Base-by-base conservation (phyloP, 768 basidiomycete species). In the Tulasnella sp. region DNA sequence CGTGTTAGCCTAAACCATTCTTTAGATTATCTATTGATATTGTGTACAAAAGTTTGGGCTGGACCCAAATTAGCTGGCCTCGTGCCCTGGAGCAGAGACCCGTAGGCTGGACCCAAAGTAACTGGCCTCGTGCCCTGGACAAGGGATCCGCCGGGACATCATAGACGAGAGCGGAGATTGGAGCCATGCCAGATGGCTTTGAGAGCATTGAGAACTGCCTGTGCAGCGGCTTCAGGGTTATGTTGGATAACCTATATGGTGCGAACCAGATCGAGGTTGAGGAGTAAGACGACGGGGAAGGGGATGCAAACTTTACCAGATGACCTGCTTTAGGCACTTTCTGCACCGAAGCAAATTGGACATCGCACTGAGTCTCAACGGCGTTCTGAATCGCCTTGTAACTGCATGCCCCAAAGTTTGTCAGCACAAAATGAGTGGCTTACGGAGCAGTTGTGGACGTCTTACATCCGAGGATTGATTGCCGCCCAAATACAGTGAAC, bases 1-100 rank as follows among this genome's bases (percentile, higher is more conserved):
- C 70, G 91, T 94, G 40, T 83, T 83, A 68, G 78, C 81, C 29
- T 84, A 76, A 82, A 70, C n/a, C 5, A 54, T 54, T 49, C 22
- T 34, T n/a, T 25, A 34, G 58, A 4, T 14, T 19, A n/a, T 11
- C 19, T 49, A 49, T 49, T n/a, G 49, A n/a, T 49, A n/a, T 22
- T 49, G 11, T 7, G 22, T 22, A n/a, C 19, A n/a, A 49, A 22
- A n/a, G 49, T 6, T n/a, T 22, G 11, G 49, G 49, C 19, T n/a
- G 4, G 22, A 8, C 49, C 11, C 49, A n/a, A 49, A n/a, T n/a
- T n/a, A n/a, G n/a, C n/a, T n/a, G n/a, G n/a, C n/a, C n/a, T n/a
- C n/a, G n/a, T n/a, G n/a, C n/a, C n/a, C n/a, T n/a, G n/a, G n/a
- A n/a, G n/a, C n/a, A n/a, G n/a, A n/a, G n/a, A n/a, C n/a, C n/a